phyloP scores from a whole-genome alignment of 257 asterid species.

The Solanum corneliomulleri region DNA sequence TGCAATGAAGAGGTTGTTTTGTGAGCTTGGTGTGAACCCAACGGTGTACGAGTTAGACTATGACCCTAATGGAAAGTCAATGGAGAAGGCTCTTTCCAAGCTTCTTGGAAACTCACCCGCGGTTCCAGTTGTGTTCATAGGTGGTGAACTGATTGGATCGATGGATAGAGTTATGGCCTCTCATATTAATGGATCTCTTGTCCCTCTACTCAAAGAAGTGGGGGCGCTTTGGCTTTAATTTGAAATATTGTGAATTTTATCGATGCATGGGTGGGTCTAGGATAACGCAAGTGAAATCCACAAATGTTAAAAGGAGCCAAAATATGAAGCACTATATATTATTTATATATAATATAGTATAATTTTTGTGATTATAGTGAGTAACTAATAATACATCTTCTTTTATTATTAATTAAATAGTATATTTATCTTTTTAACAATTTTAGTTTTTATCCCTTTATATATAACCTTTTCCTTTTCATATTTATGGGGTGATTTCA shows the following conservation, averaged over 20 bases:
- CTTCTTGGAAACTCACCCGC: constrained; percentile 20
- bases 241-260: neutral
- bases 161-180: constrained; percentile 43
- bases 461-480: too few species aligned
- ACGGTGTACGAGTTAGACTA: constrained; percentile 28
- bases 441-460: too few species aligned
- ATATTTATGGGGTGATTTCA: too few species aligned
- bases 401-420: too few species aligned
- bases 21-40: constrained; percentile 31
- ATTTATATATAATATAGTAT: too few species aligned
- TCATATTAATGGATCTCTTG: constrained; percentile 32
- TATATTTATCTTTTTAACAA: too few species aligned
- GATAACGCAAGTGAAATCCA: too few species aligned
- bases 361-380: too few species aligned
- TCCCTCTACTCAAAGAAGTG: constrained; percentile 32
- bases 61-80: constrained; percentile 25
- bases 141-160: constrained; percentile 31
- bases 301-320: too few species aligned
- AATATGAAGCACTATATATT: too few species aligned
- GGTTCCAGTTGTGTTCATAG: constrained; percentile 32
- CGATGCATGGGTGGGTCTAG: neutral
- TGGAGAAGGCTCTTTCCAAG: constrained; percentile 25
- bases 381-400: too few species aligned
- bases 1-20: constrained; percentile 33
- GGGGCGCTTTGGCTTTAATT: constrained; percentile 42